Conservation (phyloP, 441 rosid species). For the Hura crepitans region DNA sequence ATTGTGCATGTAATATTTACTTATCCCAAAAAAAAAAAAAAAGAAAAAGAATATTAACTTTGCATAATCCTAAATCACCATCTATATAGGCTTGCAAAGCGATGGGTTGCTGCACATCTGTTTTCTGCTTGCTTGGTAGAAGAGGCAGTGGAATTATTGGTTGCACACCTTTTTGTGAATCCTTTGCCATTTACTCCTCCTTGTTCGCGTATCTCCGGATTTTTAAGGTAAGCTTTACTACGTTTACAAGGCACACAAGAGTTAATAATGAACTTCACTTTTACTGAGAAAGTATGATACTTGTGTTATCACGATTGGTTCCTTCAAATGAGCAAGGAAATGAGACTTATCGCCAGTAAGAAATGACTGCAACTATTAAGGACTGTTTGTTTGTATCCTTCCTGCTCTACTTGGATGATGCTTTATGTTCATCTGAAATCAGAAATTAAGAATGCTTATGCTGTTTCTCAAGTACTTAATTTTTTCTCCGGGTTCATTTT, state of each 20-base stretch:
- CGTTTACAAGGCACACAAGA: constrained; percentile 7
- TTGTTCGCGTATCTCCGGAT: constrained; percentile 76
- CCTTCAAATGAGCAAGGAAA: background rate
- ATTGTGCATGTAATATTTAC: background rate
- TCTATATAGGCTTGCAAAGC: constrained; percentile 73
- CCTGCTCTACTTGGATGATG: background rate
- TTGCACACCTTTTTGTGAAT: constrained; percentile 70
- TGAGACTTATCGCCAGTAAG: background rate
- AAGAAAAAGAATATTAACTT: background rate
- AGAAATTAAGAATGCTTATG: background rate
- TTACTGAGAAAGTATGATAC: background rate
- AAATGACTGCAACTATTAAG: background rate
- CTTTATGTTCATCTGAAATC: no score
- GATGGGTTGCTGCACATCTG: constrained; percentile 89
- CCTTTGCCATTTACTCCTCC: constrained; percentile 78
- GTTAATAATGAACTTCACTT: background rate
- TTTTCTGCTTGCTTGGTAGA: constrained; percentile 88
- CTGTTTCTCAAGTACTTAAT: background rate
- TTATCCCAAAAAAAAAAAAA: background rate
- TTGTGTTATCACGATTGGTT: background rate
- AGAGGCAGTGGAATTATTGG: constrained; percentile 83
- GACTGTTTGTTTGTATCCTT: background rate
- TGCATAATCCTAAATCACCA: constrained; percentile 6
- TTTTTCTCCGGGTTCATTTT: background rate
- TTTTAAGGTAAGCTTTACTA: constrained; percentile 56